These are phyloP conservation scores for Rubia occidens DNA, from an alignment of 305 asterid species.

Conservation along the genomic window DNA sequence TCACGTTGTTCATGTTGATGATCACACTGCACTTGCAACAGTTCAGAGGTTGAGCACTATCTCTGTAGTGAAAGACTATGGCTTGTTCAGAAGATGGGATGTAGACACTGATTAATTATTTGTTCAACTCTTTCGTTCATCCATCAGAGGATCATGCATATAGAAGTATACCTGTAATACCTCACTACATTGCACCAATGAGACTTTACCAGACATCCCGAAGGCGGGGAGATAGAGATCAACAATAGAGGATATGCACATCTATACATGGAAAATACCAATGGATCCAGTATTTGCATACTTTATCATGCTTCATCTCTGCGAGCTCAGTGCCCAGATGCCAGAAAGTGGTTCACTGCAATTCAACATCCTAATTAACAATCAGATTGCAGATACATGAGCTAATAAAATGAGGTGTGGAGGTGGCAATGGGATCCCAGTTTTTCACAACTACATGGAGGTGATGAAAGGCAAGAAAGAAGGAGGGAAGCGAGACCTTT, in stretches of 20 bases:
- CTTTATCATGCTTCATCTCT: conserved; percentile 31
- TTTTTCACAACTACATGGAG: conserved; percentile 41
- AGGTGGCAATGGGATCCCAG: conserved; percentile 24
- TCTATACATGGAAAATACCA: conserved; percentile 19
- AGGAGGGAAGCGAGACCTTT: conserved; percentile 25
- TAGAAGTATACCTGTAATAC: conserved; percentile 12
- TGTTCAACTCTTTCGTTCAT: conserved; percentile 26
- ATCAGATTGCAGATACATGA: conserved; percentile 21
- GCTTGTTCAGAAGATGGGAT: conserved; percentile 45
- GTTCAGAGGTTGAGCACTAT: conserved; percentile 44
- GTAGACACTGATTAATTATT: conserved; percentile 30
- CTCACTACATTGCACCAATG: conserved; percentile 29
- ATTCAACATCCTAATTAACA: not conserved
- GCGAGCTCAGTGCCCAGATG: conserved; percentile 10
- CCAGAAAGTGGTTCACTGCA: conserved; percentile 7
- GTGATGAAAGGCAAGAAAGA: conserved; percentile 44
- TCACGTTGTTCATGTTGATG: conserved; percentile 40
- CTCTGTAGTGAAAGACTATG: conserved; percentile 36
- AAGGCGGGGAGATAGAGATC: conserved; percentile 6
- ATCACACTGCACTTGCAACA: conserved; percentile 41
- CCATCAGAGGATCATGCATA: conserved; percentile 14
- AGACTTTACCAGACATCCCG: conserved; percentile 39
- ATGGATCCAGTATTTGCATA: conserved; percentile 35
- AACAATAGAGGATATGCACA: not conserved
- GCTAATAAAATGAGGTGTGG: conserved; percentile 25